Evolutionary conservation across 2,329 filamentous ascomycete species (phyloP).

Genomic region (Colletotrichum echinochloae): DNA sequence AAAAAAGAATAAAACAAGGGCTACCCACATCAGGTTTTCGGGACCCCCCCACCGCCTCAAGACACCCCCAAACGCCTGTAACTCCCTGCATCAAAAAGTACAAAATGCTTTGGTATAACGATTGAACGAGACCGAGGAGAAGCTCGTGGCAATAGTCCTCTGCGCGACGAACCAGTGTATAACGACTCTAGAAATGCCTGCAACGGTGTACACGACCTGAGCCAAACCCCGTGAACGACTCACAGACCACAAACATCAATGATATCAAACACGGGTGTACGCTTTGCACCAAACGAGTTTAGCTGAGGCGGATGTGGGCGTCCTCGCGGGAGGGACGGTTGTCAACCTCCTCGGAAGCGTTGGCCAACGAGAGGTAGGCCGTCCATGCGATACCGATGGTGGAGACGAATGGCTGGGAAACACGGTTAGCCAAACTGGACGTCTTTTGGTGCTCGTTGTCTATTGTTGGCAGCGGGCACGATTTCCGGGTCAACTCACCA

Average conservation of each 20-base stretch:
- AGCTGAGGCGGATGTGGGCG: conserved; percentile 52
- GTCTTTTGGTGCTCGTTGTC: neutral
- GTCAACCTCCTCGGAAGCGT: conserved; percentile 80
- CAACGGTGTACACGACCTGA: conserved; percentile 11
- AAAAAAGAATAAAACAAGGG: neutral
- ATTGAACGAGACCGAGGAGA: neutral
- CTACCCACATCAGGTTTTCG: neutral
- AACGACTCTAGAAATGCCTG: conserved; percentile 23
- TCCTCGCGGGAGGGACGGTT: conserved; percentile 44
- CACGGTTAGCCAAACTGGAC: conserved; percentile 24
- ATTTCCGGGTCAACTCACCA: conserved; percentile 73
- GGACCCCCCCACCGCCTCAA: neutral
- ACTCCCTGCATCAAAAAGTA: conserved; percentile 1
- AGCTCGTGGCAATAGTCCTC: neutral
- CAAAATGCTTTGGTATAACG: conserved; percentile 7
- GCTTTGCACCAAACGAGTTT: neutral
- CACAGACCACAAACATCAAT: conserved; percentile 2
- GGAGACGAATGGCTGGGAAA: conserved; percentile 86
- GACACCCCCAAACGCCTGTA: conserved; percentile 35
- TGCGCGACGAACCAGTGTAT: neutral
- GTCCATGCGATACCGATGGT: conserved; percentile 98
- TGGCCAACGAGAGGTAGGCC: conserved; percentile 92
- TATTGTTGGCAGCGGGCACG: neutral
- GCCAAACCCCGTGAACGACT: conserved; percentile 4
- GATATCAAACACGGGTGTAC: neutral